Base-by-base conservation (phyloP, 2,329 filamentous ascomycete genomes). In the Paecilomyces sp. region DNA sequence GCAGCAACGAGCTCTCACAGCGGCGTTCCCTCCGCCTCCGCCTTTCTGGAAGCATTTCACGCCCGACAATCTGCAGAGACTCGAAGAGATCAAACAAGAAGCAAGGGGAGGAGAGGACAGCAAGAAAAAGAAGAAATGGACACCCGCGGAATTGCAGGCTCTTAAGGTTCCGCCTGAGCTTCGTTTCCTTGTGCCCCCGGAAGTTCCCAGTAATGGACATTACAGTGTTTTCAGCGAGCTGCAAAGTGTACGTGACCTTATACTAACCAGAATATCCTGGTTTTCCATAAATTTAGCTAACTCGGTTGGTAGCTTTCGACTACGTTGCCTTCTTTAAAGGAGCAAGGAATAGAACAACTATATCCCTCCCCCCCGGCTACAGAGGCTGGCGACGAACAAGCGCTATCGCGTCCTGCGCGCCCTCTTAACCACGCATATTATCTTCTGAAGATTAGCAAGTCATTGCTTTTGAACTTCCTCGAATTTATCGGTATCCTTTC, bases 21-120 rank as follows among this genome's bases (percentile, higher is more conserved):
- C 88, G 25, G 85, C 88, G 50, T 96, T 92, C 72, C 93, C 94
- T 25, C 85, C 89, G 57, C 94, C 94, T 28, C 94, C 94, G 28
- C 87, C 88, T 0, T 96, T 97, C 77, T 97, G 90, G 87, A 88
- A 88, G 66, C 83, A 90, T 72, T 97, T 97, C 76, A 96, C 91
- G 0, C 74, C 85, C 2, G 85, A 88, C 30, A 95, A 93, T 70
- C 69, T 90, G 57, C 76, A 84, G 13, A 85, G 85, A 55, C 75
- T 89, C 25, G 75, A 81, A 59, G 70, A 81, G 47, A 70, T 83
- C 57, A 81, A 81, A 64, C 74, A 74, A 25, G 71, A 77, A 51
- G 66, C 70, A 3, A 68, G 68, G 13, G 69, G 70, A 54, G 62
- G 61, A 3, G 65, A 67, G 30, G 64, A 71, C 33, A 66, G 73